Base-by-base conservation (phyloP, 2,329 filamentous ascomycete genomes). In the Coniochaeta sp. region DNA sequence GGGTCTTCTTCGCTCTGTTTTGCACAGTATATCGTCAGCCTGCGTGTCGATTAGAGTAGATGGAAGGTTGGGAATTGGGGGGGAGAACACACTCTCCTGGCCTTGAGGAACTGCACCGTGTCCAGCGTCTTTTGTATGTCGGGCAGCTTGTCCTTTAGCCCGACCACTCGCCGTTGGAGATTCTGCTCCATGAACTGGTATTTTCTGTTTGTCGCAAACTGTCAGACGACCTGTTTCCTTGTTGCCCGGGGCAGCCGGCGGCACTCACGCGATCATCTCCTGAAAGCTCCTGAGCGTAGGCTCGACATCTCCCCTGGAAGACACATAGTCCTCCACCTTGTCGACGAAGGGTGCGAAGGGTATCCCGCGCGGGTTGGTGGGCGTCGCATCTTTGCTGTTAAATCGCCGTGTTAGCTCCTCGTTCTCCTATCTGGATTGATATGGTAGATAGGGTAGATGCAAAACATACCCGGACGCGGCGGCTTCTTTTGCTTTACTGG, bases 141-240 rank as follows among this genome's bases (percentile, higher is more conserved):
- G 0, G 94, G 94, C 59, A 99, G 91, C 75, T 97, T 99, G 65
- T 96, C 91, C 64, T 86, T 88, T 52, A 99, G 74, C 2, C 91
- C 91, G 4, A 79, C 77, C 50, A 88, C 86, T 47, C 94, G 82
- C 57, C 90, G 81, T 68, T 95, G 87, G 53, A 94, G 88, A 70
- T 96, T 97, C 66, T 87, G 77, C 73, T 97, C 91, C 94, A 99
- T 99, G 73, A 97, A 99, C 70, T 97, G 94, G 75, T 99, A 99
- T 79, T 99, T 99, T 61, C 91, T 95, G 45, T 8, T 18, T 24
- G 49, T 32, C 45, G 50, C 16, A 32, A 14, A 14, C 16, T 13
- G 28, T 48, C 45, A 48, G 45, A 13, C 5, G 8, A 48, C 45
- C 10, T 4, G 5, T 3, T 22, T 46, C 24, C 30, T 18, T 28